phyloP scores from a whole-genome alignment of 169 alveolate species.

The Cryptosporidium sp. region DNA sequence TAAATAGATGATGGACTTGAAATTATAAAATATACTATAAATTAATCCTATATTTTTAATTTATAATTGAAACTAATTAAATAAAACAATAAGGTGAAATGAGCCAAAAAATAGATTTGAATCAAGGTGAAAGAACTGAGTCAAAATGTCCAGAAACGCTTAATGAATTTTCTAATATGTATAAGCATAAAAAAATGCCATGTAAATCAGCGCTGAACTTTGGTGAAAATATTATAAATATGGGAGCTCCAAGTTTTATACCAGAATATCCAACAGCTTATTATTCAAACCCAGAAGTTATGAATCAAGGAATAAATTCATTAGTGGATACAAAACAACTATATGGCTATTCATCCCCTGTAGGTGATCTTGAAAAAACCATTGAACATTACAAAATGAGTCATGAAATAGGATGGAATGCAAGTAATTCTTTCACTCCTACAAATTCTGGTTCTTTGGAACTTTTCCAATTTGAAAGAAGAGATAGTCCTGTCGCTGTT shows the following conservation, averaged over 20 bases:
- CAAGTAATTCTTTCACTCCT: slow-evolving; percentile 35
- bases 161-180: slow-evolving; percentile 28
- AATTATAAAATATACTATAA: no score
- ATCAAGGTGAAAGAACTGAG: slow-evolving; percentile 5
- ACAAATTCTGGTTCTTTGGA: slow-evolving; percentile 56
- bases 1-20: background rate
- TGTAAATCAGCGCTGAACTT: slow-evolving; percentile 62
- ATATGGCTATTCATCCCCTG: slow-evolving; percentile 52
- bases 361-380: slow-evolving; percentile 71
- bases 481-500: slow-evolving; percentile 40
- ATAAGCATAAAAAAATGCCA: slow-evolving; percentile 59
- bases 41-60: background rate
- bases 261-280: slow-evolving; percentile 65
- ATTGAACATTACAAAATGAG: slow-evolving; percentile 38
- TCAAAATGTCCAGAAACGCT: slow-evolving; percentile 39
- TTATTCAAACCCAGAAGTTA: slow-evolving; percentile 50
- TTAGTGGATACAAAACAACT: slow-evolving; percentile 56
- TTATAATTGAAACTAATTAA: background rate
- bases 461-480: slow-evolving; percentile 16
- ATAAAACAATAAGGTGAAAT: background rate
- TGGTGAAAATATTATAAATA: slow-evolving; percentile 39
- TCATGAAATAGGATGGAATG: slow-evolving; percentile 7
- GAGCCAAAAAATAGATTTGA: background rate
- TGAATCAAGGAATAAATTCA: slow-evolving; percentile 40
- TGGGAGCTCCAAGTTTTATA: slow-evolving; percentile 22